Evolutionary conservation across 768 basidiomycete species (phyloP).

Genomic region (Collybiopsis confluens): DNA sequence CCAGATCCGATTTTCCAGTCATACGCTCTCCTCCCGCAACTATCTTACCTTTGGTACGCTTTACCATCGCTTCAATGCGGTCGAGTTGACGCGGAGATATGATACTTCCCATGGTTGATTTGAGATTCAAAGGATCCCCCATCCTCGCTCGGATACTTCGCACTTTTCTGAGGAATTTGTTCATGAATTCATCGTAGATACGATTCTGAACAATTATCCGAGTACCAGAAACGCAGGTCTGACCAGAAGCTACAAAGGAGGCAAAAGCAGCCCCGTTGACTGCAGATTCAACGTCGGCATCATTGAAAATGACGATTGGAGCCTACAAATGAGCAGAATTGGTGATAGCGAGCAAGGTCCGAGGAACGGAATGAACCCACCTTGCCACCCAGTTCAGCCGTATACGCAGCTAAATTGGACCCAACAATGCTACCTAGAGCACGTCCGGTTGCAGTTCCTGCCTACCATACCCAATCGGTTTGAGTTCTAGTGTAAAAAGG

Average conservation of each 20-base stretch:
- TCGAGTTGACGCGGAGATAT: constrained; percentile 64
- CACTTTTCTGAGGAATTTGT: constrained; percentile 56
- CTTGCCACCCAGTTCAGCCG: constrained; percentile 87
- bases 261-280: constrained; percentile 84
- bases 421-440: constrained; percentile 70
- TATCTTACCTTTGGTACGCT: constrained; percentile 42
- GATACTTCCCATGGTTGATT: constrained; percentile 76
- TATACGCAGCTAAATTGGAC: constrained; percentile 66
- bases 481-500: neutral
- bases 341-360: neutral
- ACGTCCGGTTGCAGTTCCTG: constrained; percentile 77
- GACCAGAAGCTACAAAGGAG: constrained; percentile 82
- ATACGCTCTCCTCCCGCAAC: constrained; percentile 66
- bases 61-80: constrained; percentile 58
- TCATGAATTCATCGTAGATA: constrained; percentile 68
- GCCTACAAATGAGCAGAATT: constrained; percentile 40
- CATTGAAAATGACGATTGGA: constrained; percentile 75
- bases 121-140: constrained; percentile 69
- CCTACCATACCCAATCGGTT: constrained; percentile 33
- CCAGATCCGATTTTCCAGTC: constrained; percentile 56
- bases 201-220: constrained; percentile 70
- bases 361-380: constrained; percentile 26
- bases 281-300: constrained; percentile 69
- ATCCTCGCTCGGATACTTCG: constrained; percentile 61
- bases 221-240: constrained; percentile 90